Conservation (phyloP, 2,329 filamentous ascomycete genomes). For the Hypoxylon sp. region DNA sequence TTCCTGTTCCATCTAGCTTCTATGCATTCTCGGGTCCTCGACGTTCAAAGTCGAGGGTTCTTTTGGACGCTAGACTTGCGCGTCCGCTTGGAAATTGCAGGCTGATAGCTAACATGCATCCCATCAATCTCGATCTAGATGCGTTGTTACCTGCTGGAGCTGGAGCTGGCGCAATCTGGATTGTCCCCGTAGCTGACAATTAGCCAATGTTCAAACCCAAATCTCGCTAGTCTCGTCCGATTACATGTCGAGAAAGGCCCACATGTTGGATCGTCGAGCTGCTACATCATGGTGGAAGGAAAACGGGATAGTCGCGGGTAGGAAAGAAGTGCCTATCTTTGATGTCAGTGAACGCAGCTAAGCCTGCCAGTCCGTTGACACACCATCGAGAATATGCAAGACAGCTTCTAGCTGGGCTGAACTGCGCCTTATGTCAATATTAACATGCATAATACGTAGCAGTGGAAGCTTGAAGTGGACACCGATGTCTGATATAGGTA, state of each 20-base stretch:
- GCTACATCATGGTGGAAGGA: constrained; percentile 2
- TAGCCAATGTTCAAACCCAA: constrained; percentile 7
- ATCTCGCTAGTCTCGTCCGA: constrained; percentile 29
- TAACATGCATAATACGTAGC: constrained; percentile 21
- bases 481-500: constrained; percentile 29
- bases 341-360: too few species aligned
- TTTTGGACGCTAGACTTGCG: constrained; percentile 11
- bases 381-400: constrained; percentile 20
- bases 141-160: constrained; percentile 4
- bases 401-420: constrained; percentile 1
- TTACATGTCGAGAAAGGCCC: constrained; percentile 20
- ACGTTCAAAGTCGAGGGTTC: constrained; percentile 9
- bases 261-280: background rate
- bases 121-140: constrained; percentile 30
- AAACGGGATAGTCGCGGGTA: background rate
- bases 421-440: constrained; percentile 2
- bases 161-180: constrained; percentile 9
- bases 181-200: constrained; percentile 22
- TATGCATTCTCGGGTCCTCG: constrained; percentile 14
- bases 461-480: constrained; percentile 25
- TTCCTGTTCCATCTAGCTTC: constrained; percentile 33
- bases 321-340: background rate
- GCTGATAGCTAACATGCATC: constrained; percentile 10
- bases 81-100: constrained; percentile 1
- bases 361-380: constrained; percentile 27